Percentiles rank a stretch among this genome's conserved stretches.
phyloP scores from a whole-genome alignment of 176 grass and related monocot genomes.

The Hordeum marinum region DNA sequence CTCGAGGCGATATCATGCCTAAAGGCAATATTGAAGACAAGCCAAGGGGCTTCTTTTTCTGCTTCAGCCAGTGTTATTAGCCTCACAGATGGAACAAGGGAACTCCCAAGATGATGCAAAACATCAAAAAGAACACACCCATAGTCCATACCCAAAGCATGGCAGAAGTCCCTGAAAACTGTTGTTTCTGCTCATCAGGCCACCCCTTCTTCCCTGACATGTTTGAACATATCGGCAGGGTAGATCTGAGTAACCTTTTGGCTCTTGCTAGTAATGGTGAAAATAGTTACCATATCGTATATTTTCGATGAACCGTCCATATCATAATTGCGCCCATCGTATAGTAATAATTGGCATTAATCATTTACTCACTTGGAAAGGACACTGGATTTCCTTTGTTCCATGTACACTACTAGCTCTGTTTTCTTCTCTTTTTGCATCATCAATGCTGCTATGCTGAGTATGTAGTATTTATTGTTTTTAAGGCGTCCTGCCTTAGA shows the following conservation, averaged over 20 bases:
- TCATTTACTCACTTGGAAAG: neutral
- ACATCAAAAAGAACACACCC: slow-evolving; percentile 9
- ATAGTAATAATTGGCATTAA: slow-evolving; percentile 37
- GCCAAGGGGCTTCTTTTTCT: slow-evolving; percentile 80
- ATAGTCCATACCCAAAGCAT: slow-evolving; percentile 32
- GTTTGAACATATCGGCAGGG: slow-evolving; percentile 26
- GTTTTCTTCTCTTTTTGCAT: neutral
- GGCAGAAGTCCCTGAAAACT: slow-evolving; percentile 24
- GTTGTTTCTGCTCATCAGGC: slow-evolving; percentile 23
- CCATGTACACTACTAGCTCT: neutral
- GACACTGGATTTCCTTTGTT: neutral
- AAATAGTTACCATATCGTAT: slow-evolving; percentile 24
- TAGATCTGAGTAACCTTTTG: slow-evolving; percentile 38
- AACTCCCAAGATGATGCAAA: slow-evolving; percentile 1
- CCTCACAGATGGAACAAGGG: neutral
- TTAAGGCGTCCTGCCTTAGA: too few species aligned
- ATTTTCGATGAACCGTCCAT: slow-evolving; percentile 14
- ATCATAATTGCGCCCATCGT: slow-evolving; percentile 24
- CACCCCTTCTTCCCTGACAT: slow-evolving; percentile 23
- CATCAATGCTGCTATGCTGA: neutral
- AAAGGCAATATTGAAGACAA: slow-evolving; percentile 57
- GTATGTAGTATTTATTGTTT: too few species aligned
- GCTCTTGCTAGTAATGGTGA: slow-evolving; percentile 26
- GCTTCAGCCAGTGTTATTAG: slow-evolving; percentile 96
- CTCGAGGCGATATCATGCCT: slow-evolving; percentile 56